Evolutionary conservation across 2,329 filamentous ascomycete genomes (phyloP).

Genomic region (Colletotrichum sp.): DNA sequence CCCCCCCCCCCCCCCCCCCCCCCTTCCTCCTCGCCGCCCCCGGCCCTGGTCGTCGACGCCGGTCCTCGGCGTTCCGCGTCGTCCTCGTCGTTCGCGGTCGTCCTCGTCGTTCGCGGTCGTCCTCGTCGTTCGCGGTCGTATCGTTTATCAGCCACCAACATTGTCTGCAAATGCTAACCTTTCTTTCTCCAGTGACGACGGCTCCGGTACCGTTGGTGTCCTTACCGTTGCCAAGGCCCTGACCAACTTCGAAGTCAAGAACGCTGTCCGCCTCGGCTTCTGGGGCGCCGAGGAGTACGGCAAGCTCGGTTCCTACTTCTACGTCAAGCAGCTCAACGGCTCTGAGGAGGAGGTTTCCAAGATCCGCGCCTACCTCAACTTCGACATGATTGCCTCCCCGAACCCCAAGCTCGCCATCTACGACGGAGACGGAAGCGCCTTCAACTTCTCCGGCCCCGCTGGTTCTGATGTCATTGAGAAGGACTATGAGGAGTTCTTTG

Average conservation of each 20-base stretch:
- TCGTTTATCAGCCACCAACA: too few species aligned
- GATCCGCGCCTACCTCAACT: slow-evolving; percentile 61
- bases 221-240: slow-evolving; percentile 51
- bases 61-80: too few species aligned
- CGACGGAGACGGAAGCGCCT: slow-evolving; percentile 64
- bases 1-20: too few species aligned
- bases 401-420: slow-evolving; percentile 62
- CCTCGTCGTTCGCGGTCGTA: too few species aligned
- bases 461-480: slow-evolving; percentile 66
- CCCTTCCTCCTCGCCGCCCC: too few species aligned
- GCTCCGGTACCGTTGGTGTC: slow-evolving; percentile 56
- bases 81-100: too few species aligned
- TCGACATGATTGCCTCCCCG: slow-evolving; percentile 59
- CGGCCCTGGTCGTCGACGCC: too few species aligned
- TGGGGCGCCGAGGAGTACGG: slow-evolving; percentile 60
- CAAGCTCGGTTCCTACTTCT: slow-evolving; percentile 53
- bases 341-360: slow-evolving; percentile 51
- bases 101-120: too few species aligned
- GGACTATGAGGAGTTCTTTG: slow-evolving; percentile 63
- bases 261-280: slow-evolving; percentile 55
- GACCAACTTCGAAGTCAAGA: slow-evolving; percentile 48
- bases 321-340: slow-evolving; percentile 45
- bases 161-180: too few species aligned
- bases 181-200: slow-evolving; percentile 53
- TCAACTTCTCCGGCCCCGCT: slow-evolving; percentile 57